phyloP scores from a whole-genome alignment of 2,329 filamentous ascomycete genomes.

The Verticillium nubilum region DNA sequence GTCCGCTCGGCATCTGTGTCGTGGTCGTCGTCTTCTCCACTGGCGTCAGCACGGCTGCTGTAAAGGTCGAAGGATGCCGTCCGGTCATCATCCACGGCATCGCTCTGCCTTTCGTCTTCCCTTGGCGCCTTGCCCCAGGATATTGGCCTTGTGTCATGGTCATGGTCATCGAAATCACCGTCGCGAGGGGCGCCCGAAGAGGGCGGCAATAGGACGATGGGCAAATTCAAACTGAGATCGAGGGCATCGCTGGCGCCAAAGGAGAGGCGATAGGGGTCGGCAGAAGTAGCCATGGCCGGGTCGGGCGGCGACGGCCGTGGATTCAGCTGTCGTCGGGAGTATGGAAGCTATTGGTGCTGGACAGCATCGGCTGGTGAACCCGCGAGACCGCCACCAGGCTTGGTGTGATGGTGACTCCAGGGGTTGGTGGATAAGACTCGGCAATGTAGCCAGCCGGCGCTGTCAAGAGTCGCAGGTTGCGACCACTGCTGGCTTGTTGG shows the following conservation, averaged over 20 bases:
- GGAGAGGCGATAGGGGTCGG: constrained; percentile 12
- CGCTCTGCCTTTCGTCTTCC: background rate
- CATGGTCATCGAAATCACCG: constrained; percentile 4
- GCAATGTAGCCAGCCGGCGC: background rate
- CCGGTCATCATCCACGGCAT: constrained; percentile 5
- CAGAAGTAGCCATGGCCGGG: constrained; percentile 12
- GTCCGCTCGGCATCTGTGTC: constrained; percentile 8
- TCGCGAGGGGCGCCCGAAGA: constrained; percentile 3
- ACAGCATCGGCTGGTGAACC: background rate
- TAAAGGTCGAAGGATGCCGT: background rate
- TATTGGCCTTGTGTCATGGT: background rate
- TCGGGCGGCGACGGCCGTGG: background rate
- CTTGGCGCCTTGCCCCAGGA: background rate
- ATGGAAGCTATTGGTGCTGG: background rate
- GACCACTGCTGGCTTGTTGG: background rate
- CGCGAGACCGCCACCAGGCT: background rate
- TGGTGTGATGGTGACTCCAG: background rate
- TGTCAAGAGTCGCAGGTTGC: background rate
- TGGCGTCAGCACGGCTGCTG: background rate
- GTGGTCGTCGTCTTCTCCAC: background rate
- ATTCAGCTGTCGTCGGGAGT: background rate
- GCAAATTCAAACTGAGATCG: constrained; percentile 10
- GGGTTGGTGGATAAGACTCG: background rate
- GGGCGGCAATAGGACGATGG: constrained; percentile 11
- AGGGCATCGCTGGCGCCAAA: constrained; percentile 10